Evolutionary conservation across 305 asterid species (phyloP).

Genomic region (Fraxinus albicans): DNA sequence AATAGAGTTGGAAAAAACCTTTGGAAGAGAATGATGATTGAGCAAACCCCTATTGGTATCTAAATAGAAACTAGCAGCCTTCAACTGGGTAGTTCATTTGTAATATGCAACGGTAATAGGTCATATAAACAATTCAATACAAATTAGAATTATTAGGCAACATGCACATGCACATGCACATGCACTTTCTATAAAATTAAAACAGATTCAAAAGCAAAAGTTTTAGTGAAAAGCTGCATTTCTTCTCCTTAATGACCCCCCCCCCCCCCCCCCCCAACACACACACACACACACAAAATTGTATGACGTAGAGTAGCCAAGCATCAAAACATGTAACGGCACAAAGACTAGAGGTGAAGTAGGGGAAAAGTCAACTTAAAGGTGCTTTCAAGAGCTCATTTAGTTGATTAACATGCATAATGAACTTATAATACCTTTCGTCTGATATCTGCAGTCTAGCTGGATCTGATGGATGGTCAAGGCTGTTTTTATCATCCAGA

Average conservation of each 20-base stretch:
- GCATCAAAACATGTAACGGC: too few relatives aligned
- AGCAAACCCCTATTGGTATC: neutral
- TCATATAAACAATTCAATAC: neutral
- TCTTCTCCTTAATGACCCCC: too few relatives aligned
- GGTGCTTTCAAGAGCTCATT: neutral
- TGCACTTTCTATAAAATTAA: neutral
- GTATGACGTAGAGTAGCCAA: too few relatives aligned
- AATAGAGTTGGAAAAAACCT: constrained; percentile 9
- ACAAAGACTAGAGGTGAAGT: too few relatives aligned
- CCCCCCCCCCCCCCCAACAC: too few relatives aligned
- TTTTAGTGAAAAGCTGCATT: too few relatives aligned
- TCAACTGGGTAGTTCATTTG: neutral
- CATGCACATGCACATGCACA: neutral
- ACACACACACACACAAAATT: too few relatives aligned
- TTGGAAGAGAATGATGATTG: neutral
- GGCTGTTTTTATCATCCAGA: constrained; percentile 50
- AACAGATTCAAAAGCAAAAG: neutral
- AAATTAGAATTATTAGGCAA: neutral
- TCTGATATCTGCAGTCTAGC: constrained; percentile 35
- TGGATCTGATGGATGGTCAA: constrained; percentile 39
- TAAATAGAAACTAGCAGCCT: neutral
- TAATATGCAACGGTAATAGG: neutral
- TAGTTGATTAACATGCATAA: neutral
- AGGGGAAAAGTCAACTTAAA: neutral
- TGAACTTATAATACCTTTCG: constrained; percentile 45